Conservation (phyloP, 2,329 filamentous ascomycete species). For the Colletotrichum tabaci region DNA sequence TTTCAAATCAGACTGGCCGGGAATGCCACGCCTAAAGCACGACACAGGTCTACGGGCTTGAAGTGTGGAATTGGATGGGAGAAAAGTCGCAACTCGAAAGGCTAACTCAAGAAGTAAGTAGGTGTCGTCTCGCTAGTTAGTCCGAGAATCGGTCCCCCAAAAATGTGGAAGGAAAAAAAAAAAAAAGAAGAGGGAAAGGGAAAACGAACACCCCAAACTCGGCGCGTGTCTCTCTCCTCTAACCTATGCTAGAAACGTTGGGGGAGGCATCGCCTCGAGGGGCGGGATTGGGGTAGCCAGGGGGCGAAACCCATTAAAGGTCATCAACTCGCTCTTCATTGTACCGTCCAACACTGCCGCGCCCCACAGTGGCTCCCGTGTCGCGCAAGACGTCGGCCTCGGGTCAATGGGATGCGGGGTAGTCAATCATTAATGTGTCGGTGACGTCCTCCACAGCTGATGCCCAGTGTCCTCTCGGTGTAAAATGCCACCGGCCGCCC, state of each 20-base stretch:
- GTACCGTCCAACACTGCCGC: conserved; percentile 39
- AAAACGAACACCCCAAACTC: conserved; percentile 7
- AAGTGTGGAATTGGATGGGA: background rate
- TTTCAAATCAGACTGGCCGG: conserved; percentile 29
- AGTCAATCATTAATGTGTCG: conserved; percentile 9
- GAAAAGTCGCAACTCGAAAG: background rate
- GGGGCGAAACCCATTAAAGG: conserved; percentile 35
- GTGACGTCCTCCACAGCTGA: conserved; percentile 27
- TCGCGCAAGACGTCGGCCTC: conserved; percentile 29
- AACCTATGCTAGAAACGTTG: background rate
- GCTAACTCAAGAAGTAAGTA: conserved; percentile 24
- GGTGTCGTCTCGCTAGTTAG: conserved; percentile 26
- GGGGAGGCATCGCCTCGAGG: conserved; percentile 29
- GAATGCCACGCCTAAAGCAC: conserved; percentile 11
- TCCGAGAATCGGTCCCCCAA: conserved; percentile 27
- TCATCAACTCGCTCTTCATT: conserved; percentile 44
- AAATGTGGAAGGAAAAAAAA: background rate
- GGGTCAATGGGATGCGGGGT: conserved; percentile 44
- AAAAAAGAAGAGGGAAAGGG: too few relatives aligned
- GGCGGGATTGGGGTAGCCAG: conserved; percentile 21
- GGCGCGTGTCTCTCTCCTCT: background rate
- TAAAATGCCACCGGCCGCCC: conserved; percentile 21
- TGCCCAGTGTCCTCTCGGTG: conserved; percentile 18
- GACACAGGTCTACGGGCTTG: conserved; percentile 14
- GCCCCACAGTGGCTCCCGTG: conserved; percentile 24